Evolutionary conservation across 345 rosid species (phyloP).

Genomic region (Carallia pectinifolia): DNA sequence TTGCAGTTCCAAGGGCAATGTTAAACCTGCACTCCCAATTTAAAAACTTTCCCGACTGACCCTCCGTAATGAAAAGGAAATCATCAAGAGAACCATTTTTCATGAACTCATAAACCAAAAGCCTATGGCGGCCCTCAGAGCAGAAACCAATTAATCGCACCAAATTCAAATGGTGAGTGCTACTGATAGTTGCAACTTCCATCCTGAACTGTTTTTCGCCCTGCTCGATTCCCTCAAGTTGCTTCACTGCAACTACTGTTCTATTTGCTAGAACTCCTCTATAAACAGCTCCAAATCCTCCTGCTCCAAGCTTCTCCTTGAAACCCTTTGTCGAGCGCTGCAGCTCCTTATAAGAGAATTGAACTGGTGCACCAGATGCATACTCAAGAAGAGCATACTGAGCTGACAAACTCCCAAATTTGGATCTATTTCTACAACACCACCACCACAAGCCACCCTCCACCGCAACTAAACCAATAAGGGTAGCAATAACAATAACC

Average conservation of each 20-base stretch:
- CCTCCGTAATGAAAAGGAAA: conserved; percentile 18
- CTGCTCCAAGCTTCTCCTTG: conserved; percentile 33
- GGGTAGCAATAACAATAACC: conserved; percentile 39
- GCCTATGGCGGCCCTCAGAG: conserved; percentile 32
- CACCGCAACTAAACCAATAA: conserved; percentile 39
- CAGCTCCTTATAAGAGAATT: conserved; percentile 28
- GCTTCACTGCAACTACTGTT: conserved; percentile 29
- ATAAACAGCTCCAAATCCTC: conserved; percentile 29
- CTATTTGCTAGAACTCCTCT: conserved; percentile 25
- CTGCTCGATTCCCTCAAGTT: conserved; percentile 32
- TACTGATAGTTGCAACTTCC: conserved; percentile 35
- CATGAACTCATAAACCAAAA: conserved; percentile 37
- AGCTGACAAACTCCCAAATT: conserved; percentile 43
- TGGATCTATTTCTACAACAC: conserved; percentile 45
- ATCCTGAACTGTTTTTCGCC: conserved; percentile 34
- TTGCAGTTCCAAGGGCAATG: conserved; percentile 31
- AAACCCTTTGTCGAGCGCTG: conserved; percentile 22
- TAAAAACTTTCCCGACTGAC: conserved; percentile 18
- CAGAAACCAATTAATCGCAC: conserved; percentile 31
- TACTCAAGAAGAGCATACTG: conserved; percentile 64
- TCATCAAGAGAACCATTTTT: conserved; percentile 26
- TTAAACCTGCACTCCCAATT: conserved; percentile 23
- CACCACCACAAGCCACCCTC: conserved; percentile 61
- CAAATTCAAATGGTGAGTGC: conserved; percentile 36
- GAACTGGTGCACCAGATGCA: conserved; percentile 52